phyloP scores from a whole-genome alignment of 208 protist species.

The Phytomonas sp. region DNA sequence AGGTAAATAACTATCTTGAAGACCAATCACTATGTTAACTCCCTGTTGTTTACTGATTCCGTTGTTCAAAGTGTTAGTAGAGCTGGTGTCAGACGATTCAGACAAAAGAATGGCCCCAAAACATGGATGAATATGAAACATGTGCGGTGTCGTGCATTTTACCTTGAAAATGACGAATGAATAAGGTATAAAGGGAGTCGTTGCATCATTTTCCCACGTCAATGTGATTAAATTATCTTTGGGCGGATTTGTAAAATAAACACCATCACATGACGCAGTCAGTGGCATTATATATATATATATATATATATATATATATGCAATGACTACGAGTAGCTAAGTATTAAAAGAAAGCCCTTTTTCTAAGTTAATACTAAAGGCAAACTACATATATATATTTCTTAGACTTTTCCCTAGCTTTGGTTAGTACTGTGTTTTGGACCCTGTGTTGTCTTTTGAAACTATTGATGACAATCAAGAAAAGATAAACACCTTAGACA shows the following conservation, averaged over 20 bases:
- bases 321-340: conserved; percentile 1
- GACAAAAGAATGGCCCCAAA: conserved; percentile 57
- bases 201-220: conserved; percentile 18
- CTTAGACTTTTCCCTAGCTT: neutral
- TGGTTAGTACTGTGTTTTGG: neutral
- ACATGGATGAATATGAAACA: conserved; percentile 71
- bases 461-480: conserved; percentile 1
- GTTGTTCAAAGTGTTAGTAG: conserved; percentile 5
- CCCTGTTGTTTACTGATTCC: conserved; percentile 4
- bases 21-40: conserved; percentile 29
- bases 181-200: conserved; percentile 14
- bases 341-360: neutral
- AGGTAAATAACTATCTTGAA: conserved; percentile 8
- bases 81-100: conserved; percentile 21
- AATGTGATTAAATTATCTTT: conserved; percentile 59
- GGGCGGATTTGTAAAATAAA: conserved; percentile 60
- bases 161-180: conserved; percentile 65
- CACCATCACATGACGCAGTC: conserved; percentile 34
- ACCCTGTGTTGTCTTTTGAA: conserved; percentile 8
- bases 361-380: conserved; percentile 6
- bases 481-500: conserved; percentile 12
- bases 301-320: neutral
- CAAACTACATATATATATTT: neutral
- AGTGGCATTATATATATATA: conserved; percentile 29
- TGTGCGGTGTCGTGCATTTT: conserved; percentile 62